Evolutionary conservation across 305 asterid genomes (phyloP).

Genomic region (Galium porrigens): DNA sequence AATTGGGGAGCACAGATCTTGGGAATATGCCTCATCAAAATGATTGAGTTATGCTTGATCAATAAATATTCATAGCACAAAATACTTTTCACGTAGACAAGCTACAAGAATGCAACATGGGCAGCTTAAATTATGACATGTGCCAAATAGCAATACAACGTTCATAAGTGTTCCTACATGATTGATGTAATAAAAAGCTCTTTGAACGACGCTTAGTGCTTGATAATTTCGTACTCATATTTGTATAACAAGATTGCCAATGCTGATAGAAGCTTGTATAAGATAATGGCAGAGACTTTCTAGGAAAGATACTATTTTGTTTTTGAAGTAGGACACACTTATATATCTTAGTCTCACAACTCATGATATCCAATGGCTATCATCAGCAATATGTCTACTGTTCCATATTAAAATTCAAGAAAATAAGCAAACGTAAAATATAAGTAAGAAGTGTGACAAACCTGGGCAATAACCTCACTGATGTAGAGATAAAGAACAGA

Average conservation of each 20-base stretch:
- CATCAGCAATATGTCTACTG: not conserved
- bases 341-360: not conserved
- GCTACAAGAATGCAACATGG: not conserved
- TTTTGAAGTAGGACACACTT: not conserved
- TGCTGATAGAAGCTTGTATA: not conserved
- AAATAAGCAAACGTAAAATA: not conserved
- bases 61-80: not conserved
- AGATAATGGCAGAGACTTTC: not conserved
- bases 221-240: not conserved
- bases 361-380: not conserved
- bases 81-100: not conserved
- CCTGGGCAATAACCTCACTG: slow-evolving; percentile 78
- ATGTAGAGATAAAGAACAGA: slow-evolving; percentile 44
- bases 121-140: not conserved
- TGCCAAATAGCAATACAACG: not conserved
- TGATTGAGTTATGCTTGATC: not conserved
- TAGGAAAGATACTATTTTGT: not conserved
- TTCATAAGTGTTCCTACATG: not conserved
- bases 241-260: not conserved
- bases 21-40: not conserved
- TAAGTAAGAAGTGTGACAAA: slow-evolving; percentile 22
- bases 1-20: too few relatives aligned
- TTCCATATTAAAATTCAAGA: not conserved
- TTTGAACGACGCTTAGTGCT: not conserved
- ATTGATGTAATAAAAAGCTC: not conserved